Percentiles rank a stretch among this genome's conserved stretches.
phyloP scores from a whole-genome alignment of 1,139 yeast species.

The Kodamaea fungicola region DNA sequence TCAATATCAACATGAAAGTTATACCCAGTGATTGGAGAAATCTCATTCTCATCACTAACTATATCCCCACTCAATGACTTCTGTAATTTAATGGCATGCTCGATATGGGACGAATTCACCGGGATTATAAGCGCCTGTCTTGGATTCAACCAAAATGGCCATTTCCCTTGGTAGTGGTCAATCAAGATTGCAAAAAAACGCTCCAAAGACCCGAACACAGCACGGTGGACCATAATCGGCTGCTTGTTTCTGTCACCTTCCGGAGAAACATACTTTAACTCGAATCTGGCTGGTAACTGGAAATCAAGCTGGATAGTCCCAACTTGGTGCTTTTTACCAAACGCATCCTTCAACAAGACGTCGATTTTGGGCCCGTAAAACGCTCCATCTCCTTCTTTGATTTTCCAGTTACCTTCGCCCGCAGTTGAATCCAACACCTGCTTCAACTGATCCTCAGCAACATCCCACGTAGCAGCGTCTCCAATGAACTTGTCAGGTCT shows the following conservation, averaged over 20 bases:
- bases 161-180: conserved; percentile 88
- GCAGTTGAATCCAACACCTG: conserved; percentile 58
- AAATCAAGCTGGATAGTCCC: conserved; percentile 96
- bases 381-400: conserved; percentile 94
- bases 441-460: conserved; percentile 73
- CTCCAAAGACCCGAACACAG: conserved; percentile 92
- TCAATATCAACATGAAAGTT: conserved; percentile 77
- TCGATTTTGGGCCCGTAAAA: conserved; percentile 97
- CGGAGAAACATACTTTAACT: conserved; percentile 58
- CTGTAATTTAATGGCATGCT: conserved; percentile 52
- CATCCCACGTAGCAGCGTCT: conserved; percentile 75
- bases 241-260: conserved; percentile 48
- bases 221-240: conserved; percentile 94
- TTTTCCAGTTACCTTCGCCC: conserved; percentile 58
- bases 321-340: conserved; percentile 83
- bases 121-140: conserved; percentile 88
- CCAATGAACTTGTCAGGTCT: conserved; percentile 87
- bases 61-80: conserved; percentile 50
- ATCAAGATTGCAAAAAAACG: conserved; percentile 86
- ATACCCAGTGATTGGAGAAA: conserved; percentile 55
- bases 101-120: conserved; percentile 56
- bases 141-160: conserved; percentile 99
- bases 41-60: conserved; percentile 20
- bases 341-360: conserved; percentile 78
- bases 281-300: conserved; percentile 86